Conservation (phyloP, 176 grass and related monocot species). For the Triticum aestivum region IWGSC_CS_RefSeq_v2.1 NC_057805.1:433513309-433513808, state of each 20-base stretch:
- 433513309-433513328: neutral
- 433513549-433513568: neutral
- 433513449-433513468: constrained; percentile 32
- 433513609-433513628: neutral
- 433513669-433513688: constrained; percentile 47
- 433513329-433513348: neutral
- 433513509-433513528: neutral
- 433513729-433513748: constrained; percentile 57
- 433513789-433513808: neutral
- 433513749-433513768: constrained; percentile 25
- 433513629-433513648: constrained; percentile 48
- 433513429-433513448: constrained; percentile 53
- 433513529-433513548: neutral
- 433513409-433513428: neutral
- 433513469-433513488: constrained; percentile 31
- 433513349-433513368: neutral
- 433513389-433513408: neutral
- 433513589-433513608: too few species aligned
- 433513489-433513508: constrained; percentile 20
- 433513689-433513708: constrained; percentile 45
- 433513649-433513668: constrained; percentile 40
- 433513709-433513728: constrained; percentile 51
- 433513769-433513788: neutral
- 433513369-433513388: neutral
- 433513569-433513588: too few species aligned